Conservation (phyloP, 768 basidiomycete species). For the Gloeopeniophorella convolvens region DNA sequence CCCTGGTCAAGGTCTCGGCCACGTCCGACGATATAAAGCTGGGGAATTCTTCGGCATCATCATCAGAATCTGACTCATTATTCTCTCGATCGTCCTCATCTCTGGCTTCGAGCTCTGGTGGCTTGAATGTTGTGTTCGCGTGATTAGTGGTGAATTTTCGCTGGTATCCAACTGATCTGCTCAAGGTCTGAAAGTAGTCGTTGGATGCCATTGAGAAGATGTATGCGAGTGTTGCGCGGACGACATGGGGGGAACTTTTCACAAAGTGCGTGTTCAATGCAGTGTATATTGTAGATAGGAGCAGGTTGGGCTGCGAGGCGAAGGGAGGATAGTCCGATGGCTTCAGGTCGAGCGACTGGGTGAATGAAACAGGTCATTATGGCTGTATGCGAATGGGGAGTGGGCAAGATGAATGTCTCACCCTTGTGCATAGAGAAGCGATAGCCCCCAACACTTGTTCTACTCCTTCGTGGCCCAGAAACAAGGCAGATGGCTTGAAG, state of each 20-base stretch:
- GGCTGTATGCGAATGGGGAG: neutral
- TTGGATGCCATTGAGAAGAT: constrained; percentile 59
- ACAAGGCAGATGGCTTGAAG: constrained; percentile 21
- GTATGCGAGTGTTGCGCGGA: constrained; percentile 56
- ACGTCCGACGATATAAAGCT: constrained; percentile 52
- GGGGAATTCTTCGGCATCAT: constrained; percentile 42
- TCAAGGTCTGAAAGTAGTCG: constrained; percentile 54
- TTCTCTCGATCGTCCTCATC: constrained; percentile 37
- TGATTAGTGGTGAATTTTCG: constrained; percentile 4
- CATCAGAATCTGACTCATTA: constrained; percentile 26
- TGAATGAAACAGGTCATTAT: neutral
- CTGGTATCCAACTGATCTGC: constrained; percentile 51
- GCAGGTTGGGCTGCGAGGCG: constrained; percentile 31
- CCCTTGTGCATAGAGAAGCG: constrained; percentile 52
- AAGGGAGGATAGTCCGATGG: constrained; percentile 19
- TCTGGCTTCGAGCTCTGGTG: constrained; percentile 28
- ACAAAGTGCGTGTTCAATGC: constrained; percentile 49
- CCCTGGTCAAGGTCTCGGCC: constrained; percentile 49
- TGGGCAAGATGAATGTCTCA: constrained; percentile 35
- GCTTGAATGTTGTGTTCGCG: constrained; percentile 1
- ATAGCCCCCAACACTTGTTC: constrained; percentile 35
- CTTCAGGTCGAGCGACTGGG: constrained; percentile 14
- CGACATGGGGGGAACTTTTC: constrained; percentile 39
- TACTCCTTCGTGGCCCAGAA: constrained; percentile 23
- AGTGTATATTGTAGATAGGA: constrained; percentile 59